Conservation (phyloP, 2,329 filamentous ascomycete species). For the Ascochyta fabae region DNA sequence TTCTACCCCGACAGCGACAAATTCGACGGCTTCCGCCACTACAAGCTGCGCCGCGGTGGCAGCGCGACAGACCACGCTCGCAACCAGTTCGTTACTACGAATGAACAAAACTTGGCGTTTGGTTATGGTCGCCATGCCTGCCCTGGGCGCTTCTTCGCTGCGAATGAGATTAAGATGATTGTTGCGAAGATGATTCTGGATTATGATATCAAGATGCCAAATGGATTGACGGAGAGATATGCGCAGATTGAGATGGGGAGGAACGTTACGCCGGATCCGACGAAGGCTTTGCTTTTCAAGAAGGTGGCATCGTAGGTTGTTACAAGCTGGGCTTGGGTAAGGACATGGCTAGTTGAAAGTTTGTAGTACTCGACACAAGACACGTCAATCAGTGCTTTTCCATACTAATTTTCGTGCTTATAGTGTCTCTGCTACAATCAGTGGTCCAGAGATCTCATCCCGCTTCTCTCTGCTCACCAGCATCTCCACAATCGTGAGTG, state of each 20-base stretch:
- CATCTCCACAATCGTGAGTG: conserved; percentile 48
- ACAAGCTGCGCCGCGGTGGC: conserved; percentile 37
- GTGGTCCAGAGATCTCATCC: conserved; percentile 58
- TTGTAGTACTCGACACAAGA: background rate
- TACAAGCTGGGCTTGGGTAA: background rate
- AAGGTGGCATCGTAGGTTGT: conserved; percentile 15
- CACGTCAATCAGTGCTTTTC: background rate
- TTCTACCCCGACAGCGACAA: conserved; percentile 30
- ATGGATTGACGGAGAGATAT: conserved; percentile 26
- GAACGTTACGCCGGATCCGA: conserved; percentile 18
- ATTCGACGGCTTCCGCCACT: conserved; percentile 44
- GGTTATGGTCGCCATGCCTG: conserved; percentile 44
- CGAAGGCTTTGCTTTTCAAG: conserved; percentile 28
- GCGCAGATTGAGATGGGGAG: conserved; percentile 22
- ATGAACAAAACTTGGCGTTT: conserved; percentile 33
- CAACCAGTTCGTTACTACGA: conserved; percentile 42
- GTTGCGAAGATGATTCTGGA: conserved; percentile 34
- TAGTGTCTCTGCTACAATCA: conserved; percentile 49
- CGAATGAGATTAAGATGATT: conserved; percentile 45
- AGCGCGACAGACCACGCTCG: conserved; percentile 32
- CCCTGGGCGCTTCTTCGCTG: conserved; percentile 44
- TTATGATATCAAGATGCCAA: conserved; percentile 38
- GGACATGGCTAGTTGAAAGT: background rate
- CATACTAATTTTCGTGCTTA: conserved; percentile 5
- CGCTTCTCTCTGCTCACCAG: conserved; percentile 53